Evolutionary conservation across 805 yeast genomes (phyloP), one percentile per base, ranked within the genome.

Genomic region (Spathaspora gorwiae): DNA sequence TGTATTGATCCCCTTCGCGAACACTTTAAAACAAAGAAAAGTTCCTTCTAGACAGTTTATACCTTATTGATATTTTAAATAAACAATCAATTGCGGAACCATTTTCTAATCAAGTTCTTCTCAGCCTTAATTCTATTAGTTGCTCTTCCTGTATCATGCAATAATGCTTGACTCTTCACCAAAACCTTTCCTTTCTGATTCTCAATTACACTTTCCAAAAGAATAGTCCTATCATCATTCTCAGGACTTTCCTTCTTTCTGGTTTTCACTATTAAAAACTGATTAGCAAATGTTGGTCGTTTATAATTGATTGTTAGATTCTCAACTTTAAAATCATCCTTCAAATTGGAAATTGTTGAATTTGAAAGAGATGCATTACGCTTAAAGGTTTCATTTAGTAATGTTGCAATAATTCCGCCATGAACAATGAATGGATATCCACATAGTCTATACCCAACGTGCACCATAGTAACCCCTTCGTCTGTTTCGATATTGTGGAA

Each of bases 371-470:
- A 62, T 2, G 73, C 79, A 46, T 75, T 69, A 43, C 83, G 73
- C 51, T 82, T 81, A 66, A 83, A 76, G 6, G 85, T 75, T 53
- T 90, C 96, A 56, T 88, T 94, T 44, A 89, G 66, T 1, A 90
- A 67, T 0, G 95, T 83, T 7, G 90, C 95, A 29, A 90, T 60
- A 27, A 90, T 78, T 0, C 97, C 97, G 3, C 97, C 97, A 59
- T 90, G 97, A 2, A 88, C 76, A 14, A 90, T 65, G 54, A 87
- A 83, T 2, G 97, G 97, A 59, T 84, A 90, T 1, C 97, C 97
- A 37, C 92, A 82, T 15, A 90, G 62, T 49, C 76, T 77, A 57
- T 83, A 80, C 0, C 97, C 97, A 43, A 85, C 73, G 59, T 88
- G 95, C 26, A 87, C 71, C 6, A 89, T 73, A 0, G 88, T 76